Evolutionary conservation across 2,329 filamentous ascomycete species (phyloP), one percentile per base, ranked within the genome.

Genomic region (Fusarium sp.): DNA sequence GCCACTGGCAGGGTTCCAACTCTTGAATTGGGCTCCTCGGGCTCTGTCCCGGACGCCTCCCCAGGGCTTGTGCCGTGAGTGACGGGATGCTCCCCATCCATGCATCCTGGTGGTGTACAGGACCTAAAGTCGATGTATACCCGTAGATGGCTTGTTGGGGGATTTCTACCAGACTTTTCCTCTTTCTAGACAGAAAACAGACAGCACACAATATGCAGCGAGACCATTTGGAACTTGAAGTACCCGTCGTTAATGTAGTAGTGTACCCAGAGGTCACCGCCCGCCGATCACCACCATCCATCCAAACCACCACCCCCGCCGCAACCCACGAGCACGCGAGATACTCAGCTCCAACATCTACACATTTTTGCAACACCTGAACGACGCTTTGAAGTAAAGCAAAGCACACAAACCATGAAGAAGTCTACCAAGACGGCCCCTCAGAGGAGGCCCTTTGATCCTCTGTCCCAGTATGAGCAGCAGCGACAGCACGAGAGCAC

Each of bases 1-100:
- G 54, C 63, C 50, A 71, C 54, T 61, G 54, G 66, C 76, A 78
- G 66, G 77, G 75, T 72, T 77, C 43, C 56, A 61, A 52, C 30
- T 66, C 56, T 70, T 68, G 67, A 64, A 76, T 79, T 79, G 77
- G 77, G 77, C 77, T 76, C 39, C 66, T 72, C 73, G 70, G 72
- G 77, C 70, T 66, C 50, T 66, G 64, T 41, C 54, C 69, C 70
- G 68, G 67, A 68, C 66, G 64, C 50, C 63, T 52, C 23, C 16
- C 25, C 45, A 50, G 25, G 45, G 45, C 45, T 18, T 30, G 45
- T 52, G 48, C 48, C 48, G 48, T 52, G 48, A 4, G 48, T n/a
- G 48, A 52, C 48, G 25, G 48, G 48, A 32, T 50, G 30, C 30
- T 30, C 30, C 30, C 30, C 30, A 30, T 30, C 30, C 30, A 32